phyloP scores from a whole-genome alignment of 306 rosid species.

The Astragalus membranaceus region DNA sequence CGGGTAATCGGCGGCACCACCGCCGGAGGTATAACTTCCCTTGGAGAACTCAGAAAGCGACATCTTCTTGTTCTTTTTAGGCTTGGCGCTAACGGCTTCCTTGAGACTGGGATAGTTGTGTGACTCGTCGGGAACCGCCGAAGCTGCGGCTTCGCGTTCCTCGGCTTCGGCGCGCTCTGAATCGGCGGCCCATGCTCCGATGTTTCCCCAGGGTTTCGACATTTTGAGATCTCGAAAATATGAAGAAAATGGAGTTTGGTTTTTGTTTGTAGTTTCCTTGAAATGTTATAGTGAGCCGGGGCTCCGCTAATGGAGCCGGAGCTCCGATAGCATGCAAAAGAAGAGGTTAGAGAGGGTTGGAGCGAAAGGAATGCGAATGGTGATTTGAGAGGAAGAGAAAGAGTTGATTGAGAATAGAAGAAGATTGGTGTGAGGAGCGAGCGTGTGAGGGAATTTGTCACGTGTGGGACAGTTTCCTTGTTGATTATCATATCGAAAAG shows the following conservation, averaged over 20 bases:
- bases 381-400: not conserved
- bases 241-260: not conserved
- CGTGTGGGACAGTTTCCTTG: constrained; percentile 22
- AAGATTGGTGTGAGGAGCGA: not conserved
- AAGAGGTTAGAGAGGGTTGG: not conserved
- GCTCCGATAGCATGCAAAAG: constrained; percentile 54
- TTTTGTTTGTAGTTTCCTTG: not conserved
- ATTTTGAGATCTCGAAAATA: constrained; percentile 44
- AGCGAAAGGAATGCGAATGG: not conserved
- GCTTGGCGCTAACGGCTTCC: constrained; percentile 59
- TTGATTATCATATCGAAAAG: not conserved
- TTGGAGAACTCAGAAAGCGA: constrained; percentile 24
- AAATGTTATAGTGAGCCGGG: constrained; percentile 27
- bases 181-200: constrained; percentile 97
- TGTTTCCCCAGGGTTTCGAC: constrained; percentile 86
- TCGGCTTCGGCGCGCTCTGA: constrained; percentile 89
- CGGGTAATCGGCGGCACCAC: not conserved
- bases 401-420: not conserved
- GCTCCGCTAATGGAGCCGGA: constrained; percentile 82
- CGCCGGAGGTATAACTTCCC: not conserved
- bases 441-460: not conserved
- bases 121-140: constrained; percentile 31
- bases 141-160: constrained; percentile 44
- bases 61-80: constrained; percentile 73
- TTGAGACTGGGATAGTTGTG: constrained; percentile 73